Conservation (phyloP, 768 basidiomycete genomes). For the Tubosaeta sp. region DNA sequence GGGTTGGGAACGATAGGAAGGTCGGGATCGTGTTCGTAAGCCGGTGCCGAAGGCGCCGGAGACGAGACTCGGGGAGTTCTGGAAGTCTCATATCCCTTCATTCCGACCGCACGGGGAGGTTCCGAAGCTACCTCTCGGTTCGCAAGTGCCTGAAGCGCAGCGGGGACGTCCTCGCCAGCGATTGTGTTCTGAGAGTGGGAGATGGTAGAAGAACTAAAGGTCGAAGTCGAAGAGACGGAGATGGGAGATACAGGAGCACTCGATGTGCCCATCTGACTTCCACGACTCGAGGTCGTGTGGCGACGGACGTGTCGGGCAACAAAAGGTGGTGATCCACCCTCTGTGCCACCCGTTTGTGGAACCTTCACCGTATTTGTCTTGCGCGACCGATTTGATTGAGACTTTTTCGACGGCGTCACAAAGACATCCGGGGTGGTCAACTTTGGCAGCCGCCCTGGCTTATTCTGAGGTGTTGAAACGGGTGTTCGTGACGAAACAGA, state of each 20-base stretch:
- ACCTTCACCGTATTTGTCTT: conserved; percentile 25
- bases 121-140: conserved; percentile 21
- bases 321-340: conserved; percentile 32
- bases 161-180: conserved; percentile 17
- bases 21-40: conserved; percentile 28
- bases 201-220: conserved; percentile 21
- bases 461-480: conserved; percentile 20
- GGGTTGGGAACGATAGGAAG: conserved; percentile 21
- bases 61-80: conserved; percentile 24
- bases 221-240: conserved; percentile 25
- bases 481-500: conserved; percentile 19
- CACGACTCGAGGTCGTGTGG: conserved; percentile 30
- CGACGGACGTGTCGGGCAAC: conserved; percentile 32
- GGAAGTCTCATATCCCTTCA: conserved; percentile 16
- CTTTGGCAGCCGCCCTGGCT: conserved; percentile 10
- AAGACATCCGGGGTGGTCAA: conserved; percentile 12
- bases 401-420: conserved; percentile 7
- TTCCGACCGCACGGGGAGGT: conserved; percentile 17
- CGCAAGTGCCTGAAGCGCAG: conserved; percentile 10
- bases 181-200: conserved; percentile 16
- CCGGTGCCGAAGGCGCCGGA: conserved; percentile 14
- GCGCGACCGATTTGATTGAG: conserved; percentile 14
- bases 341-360: conserved; percentile 15
- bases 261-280: conserved; percentile 24
- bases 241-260: conserved; percentile 32